These are phyloP conservation scores for Camellia oleifera DNA, from an alignment of 179 eudicot genomes.

Conservation along the genomic window DNA sequence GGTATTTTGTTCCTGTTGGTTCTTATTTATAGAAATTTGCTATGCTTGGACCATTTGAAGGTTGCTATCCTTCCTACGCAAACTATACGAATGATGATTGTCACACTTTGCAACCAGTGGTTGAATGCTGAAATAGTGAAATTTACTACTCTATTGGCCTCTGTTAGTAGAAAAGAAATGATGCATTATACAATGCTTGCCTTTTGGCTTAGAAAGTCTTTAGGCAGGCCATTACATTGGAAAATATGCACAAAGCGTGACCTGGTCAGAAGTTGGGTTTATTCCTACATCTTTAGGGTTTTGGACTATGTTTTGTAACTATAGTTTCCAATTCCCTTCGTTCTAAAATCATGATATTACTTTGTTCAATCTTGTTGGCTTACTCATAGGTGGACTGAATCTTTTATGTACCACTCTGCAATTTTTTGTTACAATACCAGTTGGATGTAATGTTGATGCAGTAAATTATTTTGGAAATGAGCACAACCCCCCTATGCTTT, in stretches of 20 bases:
- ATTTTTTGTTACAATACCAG: constrained; percentile 48
- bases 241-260: background rate
- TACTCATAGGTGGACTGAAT: background rate
- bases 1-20: background rate
- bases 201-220: constrained; percentile 5
- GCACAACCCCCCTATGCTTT: constrained; percentile 40
- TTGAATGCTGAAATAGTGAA: constrained; percentile 6
- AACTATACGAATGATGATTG: background rate
- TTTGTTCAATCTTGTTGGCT: background rate
- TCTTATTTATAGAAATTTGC: background rate
- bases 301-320: background rate
- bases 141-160: background rate
- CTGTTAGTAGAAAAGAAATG: background rate
- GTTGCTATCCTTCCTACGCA: background rate
- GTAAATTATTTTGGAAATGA: constrained; percentile 76
- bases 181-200: background rate
- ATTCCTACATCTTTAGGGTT: background rate
- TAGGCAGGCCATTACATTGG: background rate
- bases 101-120: background rate
- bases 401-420: background rate
- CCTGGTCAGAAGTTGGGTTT: background rate
- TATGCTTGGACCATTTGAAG: background rate
- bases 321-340: background rate
- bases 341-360: background rate
- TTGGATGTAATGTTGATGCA: constrained; percentile 58